Evolutionary conservation across 345 rosid species (phyloP), one percentile per base, ranked within the genome.

Genomic region (Syzygium aqueum): DNA sequence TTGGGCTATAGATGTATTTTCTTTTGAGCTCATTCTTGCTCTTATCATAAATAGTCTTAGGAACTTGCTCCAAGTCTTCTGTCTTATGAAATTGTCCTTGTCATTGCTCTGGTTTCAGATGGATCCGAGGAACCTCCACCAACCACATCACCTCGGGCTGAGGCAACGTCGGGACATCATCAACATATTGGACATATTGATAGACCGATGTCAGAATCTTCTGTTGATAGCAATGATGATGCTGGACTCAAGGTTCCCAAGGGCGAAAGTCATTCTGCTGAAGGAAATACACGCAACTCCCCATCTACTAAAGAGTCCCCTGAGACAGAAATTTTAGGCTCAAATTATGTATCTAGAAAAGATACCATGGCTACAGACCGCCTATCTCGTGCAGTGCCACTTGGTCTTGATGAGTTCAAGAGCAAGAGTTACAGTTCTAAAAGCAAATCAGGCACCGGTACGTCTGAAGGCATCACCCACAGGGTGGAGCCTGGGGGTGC

Each of bases 391-490:
- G 90, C 93, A 84, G 93, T 92, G 88, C 96, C 97, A 8, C 91
- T 91, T 88, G 95, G 95, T 83, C 95, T 97, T 89, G 98, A 97
- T 84, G 99, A 96, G 91, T 97, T 95, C 93, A 97, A 96, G 94
- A 97, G 98, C 93, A 93, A 92, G 91, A 91, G 94, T 8, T 93
- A 94, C 87, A 88, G 88, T 91, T 90, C 96, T 53, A 95, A 80
- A 92, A 89, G 93, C 90, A 96, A 93, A 91, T 90, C 95, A 15
- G 93, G 91, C 53, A 92, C 91, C 84, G 94, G 91, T 92, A 95
- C 94, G 84, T 89, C 92, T 84, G 98, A 94, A 54, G 93, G 94
- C 87, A 91, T 96, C 78, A 89, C 89, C 86, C 99, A 95, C 87
- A 94, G 96, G 89, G 86, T 97, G 92, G 99, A 97, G 93, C 98